Evolutionary conservation across 768 basidiomycete species (phyloP), one percentile per base, ranked within the genome.

Genomic region (Amylocystis lapponica): DNA sequence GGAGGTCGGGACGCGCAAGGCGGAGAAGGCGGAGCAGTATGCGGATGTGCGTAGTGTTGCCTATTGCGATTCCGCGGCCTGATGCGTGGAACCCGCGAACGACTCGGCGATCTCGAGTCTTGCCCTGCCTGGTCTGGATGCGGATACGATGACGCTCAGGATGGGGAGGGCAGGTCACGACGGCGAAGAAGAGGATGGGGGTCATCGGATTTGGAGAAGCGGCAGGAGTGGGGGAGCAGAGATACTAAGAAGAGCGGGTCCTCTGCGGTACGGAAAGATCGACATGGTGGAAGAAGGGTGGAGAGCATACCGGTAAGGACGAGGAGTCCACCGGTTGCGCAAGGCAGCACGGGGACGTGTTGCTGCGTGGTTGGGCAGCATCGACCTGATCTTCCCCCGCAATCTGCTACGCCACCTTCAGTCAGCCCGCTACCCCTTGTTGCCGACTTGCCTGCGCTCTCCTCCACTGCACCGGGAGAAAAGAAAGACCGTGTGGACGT

Each of bases 351-450:
- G 83, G 47, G 84, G 85, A 6, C 67, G 83, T 19, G 79, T 90
- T n/a, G 72, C 86, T 8, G 84, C 81, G 7, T 90, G 86, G 86
- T 53, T 90, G 46, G 86, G 81, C 22, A 70, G 65, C 8, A 78
- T 88, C 36, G 81, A 81, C 68, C 75, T 4, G 75, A 73, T 31
- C 67, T 64, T 4, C 77, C 79, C 2, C 76, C 76, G 5, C 73
- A 73, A 39, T 62, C 72, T 2, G 46, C 34, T 3, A 49, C 51
- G 21, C 47, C 57, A 5, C 49, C 51, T 7, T 43, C 50, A 8
- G 34, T 25, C 13, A 52, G 50, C 25, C 52, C 52, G 3, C 40
- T 42, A 27, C 14, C 21, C 3, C 23, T 3, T 36, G 19, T 17
- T 9, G 42, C 25, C 14, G 42, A 21, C 17, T 19, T 36, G 22